phyloP scores from a whole-genome alignment of 2,329 filamentous ascomycete species.

The Leptographium flavum region DNA sequence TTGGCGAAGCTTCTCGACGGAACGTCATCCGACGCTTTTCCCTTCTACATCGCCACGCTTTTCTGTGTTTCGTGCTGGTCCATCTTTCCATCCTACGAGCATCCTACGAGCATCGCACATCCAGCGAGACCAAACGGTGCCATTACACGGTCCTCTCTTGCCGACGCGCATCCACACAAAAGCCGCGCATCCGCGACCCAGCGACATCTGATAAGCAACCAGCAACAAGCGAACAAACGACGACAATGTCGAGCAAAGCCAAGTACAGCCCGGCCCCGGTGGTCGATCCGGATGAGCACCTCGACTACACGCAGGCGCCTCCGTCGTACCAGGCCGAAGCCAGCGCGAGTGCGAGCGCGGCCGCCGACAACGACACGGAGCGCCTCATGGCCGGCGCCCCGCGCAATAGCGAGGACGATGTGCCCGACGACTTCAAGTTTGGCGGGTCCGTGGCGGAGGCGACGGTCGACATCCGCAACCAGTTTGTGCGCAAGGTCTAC shows the following conservation, averaged over 20 bases:
- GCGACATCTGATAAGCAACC: neutral
- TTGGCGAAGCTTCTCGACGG: neutral
- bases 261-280: constrained; percentile 76
- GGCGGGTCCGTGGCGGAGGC: constrained; percentile 88
- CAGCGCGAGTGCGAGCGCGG: constrained; percentile 37
- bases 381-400: constrained; percentile 52
- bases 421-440: constrained; percentile 98
- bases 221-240: neutral
- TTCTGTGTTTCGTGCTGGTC: neutral
- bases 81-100: too few relatives aligned
- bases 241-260: constrained; percentile 34
- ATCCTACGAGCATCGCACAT: too few relatives aligned
- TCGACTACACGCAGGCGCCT: constrained; percentile 57
- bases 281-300: constrained; percentile 66
- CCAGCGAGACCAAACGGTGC: too few relatives aligned
- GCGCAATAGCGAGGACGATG: constrained; percentile 72
- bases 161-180: too few relatives aligned
- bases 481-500: constrained; percentile 96
- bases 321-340: constrained; percentile 54
- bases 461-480: constrained; percentile 89
- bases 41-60: neutral
- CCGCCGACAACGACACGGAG: constrained; percentile 35
- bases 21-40: neutral
- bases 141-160: too few relatives aligned
- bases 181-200: neutral